Evolutionary conservation across 495 filamentous ascomycete genomes (phyloP).

Genomic region (Aspergillus kassunensis): DNA sequence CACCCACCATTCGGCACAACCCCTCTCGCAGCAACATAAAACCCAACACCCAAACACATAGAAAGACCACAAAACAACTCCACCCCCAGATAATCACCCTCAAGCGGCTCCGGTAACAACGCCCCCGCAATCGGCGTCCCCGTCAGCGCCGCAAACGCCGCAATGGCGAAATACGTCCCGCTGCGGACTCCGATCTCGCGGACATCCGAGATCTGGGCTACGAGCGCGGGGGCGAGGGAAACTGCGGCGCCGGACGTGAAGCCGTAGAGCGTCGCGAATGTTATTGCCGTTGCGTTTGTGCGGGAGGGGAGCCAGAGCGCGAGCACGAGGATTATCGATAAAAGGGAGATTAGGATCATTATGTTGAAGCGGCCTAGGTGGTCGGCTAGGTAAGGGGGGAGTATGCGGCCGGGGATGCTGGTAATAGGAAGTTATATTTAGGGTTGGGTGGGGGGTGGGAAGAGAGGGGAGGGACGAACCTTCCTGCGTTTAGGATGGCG

Average conservation of each 20-base stretch:
- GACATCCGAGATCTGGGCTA: conserved; percentile 70
- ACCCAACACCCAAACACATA: conserved; percentile 46
- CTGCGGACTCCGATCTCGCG: conserved; percentile 68
- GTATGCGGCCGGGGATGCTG: conserved; percentile 67
- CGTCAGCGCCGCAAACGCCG: conserved; percentile 61
- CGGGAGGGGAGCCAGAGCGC: conserved; percentile 64
- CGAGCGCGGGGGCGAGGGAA: conserved; percentile 52
- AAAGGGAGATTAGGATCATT: conserved; percentile 58
- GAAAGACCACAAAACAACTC: conserved; percentile 65
- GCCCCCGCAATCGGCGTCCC: conserved; percentile 73
- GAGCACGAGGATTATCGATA: conserved; percentile 61
- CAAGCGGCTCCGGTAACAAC: conserved; percentile 48
- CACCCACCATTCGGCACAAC: conserved; percentile 28
- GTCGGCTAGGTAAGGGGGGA: conserved; percentile 70
- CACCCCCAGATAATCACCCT: conserved; percentile 55
- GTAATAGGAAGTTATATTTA: background rate
- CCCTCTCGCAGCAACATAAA: conserved; percentile 45
- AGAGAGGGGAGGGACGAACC: conserved; percentile 12
- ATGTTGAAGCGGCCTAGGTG: conserved; percentile 70
- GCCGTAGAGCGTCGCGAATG: conserved; percentile 65
- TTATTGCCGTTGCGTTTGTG: conserved; percentile 58
- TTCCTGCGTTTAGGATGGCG: conserved; percentile 29
- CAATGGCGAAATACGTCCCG: conserved; percentile 62
- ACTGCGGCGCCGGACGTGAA: conserved; percentile 72
- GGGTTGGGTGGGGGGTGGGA: background rate